These are phyloP conservation scores for Metarhizium album DNA, from an alignment of 2,329 filamentous ascomycete genomes.

Conservation along the genomic window DNA sequence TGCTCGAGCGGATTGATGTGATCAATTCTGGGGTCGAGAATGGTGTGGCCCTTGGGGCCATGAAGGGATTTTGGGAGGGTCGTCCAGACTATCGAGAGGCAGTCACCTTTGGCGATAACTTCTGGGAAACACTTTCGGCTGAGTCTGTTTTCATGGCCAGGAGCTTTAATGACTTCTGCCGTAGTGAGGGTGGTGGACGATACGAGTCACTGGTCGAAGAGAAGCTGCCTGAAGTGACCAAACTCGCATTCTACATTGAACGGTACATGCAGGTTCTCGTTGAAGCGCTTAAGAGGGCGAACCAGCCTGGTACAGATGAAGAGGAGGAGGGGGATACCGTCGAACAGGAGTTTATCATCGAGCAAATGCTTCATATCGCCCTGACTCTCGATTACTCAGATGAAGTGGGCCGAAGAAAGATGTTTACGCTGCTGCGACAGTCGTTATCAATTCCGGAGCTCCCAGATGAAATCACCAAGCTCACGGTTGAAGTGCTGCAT, in stretches of 20 bases:
- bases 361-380: constrained; percentile 88
- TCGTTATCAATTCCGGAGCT: constrained; percentile 76
- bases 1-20: constrained; percentile 88
- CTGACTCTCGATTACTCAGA: constrained; percentile 94
- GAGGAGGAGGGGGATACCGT: constrained; percentile 72
- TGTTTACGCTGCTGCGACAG: constrained; percentile 85
- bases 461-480: constrained; percentile 84
- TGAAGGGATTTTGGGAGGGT: constrained; percentile 94
- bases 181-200: constrained; percentile 60
- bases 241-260: constrained; percentile 77
- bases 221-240: constrained; percentile 90
- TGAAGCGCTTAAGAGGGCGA: constrained; percentile 48
- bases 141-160: constrained; percentile 85
- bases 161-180: constrained; percentile 91
- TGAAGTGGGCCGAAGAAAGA: constrained; percentile 87
- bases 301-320: constrained; percentile 42
- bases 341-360: constrained; percentile 89
- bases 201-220: constrained; percentile 72
- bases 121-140: constrained; percentile 72
- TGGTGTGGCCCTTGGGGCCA: constrained; percentile 84
- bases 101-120: constrained; percentile 60
- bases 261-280: constrained; percentile 63
- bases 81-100: constrained; percentile 71
- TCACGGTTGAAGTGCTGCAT: constrained; percentile 71
- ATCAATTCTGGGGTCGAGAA: constrained; percentile 82